These are phyloP conservation scores for Aspergillus aculeatus DNA, from an alignment of 2,329 filamentous ascomycete genomes.

Conservation along the genomic window DNA sequence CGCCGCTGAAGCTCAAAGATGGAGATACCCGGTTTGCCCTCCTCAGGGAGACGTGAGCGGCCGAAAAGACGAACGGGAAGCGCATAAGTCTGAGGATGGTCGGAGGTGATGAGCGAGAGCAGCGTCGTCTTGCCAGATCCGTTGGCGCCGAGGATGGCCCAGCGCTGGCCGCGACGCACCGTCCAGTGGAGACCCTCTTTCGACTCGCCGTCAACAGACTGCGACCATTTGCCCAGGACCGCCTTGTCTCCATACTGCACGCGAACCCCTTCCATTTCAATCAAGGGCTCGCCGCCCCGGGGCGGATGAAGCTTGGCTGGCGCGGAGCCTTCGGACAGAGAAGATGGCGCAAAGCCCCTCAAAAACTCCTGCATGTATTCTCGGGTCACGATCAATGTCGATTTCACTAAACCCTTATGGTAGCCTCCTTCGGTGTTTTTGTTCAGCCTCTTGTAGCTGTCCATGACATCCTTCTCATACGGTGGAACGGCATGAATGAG, in stretches of 20 bases:
- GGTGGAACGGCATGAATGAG: background rate
- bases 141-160: slow-evolving; percentile 91
- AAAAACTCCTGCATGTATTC: background rate
- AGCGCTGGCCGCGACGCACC: slow-evolving; percentile 77
- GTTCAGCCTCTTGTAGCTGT: background rate
- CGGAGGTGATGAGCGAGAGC: slow-evolving; percentile 86
- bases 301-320: slow-evolving; percentile 2
- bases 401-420: too few species aligned
- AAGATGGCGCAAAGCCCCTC: background rate
- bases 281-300: slow-evolving; percentile 63
- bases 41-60: slow-evolving; percentile 71
- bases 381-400: background rate
- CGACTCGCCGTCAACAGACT: slow-evolving; percentile 52
- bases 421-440: too few species aligned
- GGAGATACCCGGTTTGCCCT: slow-evolving; percentile 70
- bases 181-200: slow-evolving; percentile 75
- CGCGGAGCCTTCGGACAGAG: slow-evolving; percentile 4
- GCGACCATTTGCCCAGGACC: slow-evolving; percentile 77
- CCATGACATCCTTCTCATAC: background rate
- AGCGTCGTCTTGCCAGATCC: slow-evolving; percentile 94
- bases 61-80: slow-evolving; percentile 86
- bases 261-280: slow-evolving; percentile 83
- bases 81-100: slow-evolving; percentile 92
- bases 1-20: slow-evolving; percentile 89
- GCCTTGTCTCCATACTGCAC: slow-evolving; percentile 77